Evolutionary conservation across 2,329 filamentous ascomycete genomes (phyloP).

Genomic region (Byssochlamys sp.): DNA sequence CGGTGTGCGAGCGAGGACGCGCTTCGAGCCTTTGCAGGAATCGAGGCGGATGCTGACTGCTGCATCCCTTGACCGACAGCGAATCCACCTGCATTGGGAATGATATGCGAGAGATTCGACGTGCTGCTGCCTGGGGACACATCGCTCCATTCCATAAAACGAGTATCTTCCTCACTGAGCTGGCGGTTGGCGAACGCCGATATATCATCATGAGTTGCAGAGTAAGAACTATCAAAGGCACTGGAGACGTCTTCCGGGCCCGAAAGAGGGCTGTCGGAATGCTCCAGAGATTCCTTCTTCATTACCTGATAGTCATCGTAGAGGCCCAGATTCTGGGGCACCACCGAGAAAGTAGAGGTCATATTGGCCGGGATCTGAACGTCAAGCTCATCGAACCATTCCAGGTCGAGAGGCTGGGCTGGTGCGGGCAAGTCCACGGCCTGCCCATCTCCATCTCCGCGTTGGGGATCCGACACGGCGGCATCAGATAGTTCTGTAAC

Average conservation of each 20-base stretch:
- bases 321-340: constrained; percentile 10
- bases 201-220: constrained; percentile 21
- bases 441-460: constrained; percentile 4
- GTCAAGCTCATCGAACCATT: constrained; percentile 25
- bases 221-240: constrained; percentile 25
- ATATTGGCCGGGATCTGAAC: constrained; percentile 22
- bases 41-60: constrained; percentile 23
- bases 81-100: constrained; percentile 23
- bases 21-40: constrained; percentile 25
- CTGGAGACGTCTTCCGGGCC: constrained; percentile 26
- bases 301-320: constrained; percentile 9
- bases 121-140: constrained; percentile 16
- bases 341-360: constrained; percentile 15
- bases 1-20: constrained; percentile 12
- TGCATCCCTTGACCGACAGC: constrained; percentile 25
- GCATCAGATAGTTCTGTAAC: constrained; percentile 3
- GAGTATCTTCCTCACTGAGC: constrained; percentile 20
- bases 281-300: constrained; percentile 15
- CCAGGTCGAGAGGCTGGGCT: constrained; percentile 23
- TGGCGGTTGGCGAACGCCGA: constrained; percentile 20
- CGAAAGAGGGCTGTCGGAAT: constrained; percentile 26
- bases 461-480: not conserved
- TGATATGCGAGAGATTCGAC: constrained; percentile 15
- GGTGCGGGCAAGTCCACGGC: constrained; percentile 11
- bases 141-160: constrained; percentile 18